These are phyloP conservation scores for Tetracentron sinense DNA, from an alignment of 164 flowering plant species.

Conservation along the genomic window DNA sequence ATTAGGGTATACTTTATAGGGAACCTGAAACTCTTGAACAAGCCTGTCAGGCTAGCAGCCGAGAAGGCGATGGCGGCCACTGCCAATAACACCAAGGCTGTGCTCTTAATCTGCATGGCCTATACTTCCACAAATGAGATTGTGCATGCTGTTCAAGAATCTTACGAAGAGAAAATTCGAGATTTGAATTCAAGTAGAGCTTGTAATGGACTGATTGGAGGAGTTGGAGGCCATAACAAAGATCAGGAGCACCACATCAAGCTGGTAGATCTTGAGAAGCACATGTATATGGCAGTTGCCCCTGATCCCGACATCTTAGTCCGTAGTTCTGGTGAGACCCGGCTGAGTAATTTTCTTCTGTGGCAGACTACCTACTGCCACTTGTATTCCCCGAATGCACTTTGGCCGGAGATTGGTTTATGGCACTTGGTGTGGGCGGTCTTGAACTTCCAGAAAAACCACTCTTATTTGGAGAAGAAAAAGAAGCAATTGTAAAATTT, in stretches of 20 bases:
- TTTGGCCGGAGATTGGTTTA: conserved; percentile 81
- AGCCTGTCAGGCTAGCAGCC: conserved; percentile 50
- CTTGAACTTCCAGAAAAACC: conserved; percentile 48
- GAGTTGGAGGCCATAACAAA: background rate
- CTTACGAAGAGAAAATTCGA: conserved; percentile 31
- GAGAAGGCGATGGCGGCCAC: conserved; percentile 61
- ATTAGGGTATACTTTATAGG: conserved; percentile 57
- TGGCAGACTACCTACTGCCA: conserved; percentile 60
- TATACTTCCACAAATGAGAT: conserved; percentile 77
- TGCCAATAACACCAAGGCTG: conserved; percentile 34
- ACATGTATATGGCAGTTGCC: conserved; percentile 53
- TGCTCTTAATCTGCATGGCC: conserved; percentile 55
- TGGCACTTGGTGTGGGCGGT: conserved; percentile 64
- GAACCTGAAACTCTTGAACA: conserved; percentile 51
- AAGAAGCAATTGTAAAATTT: conserved; percentile 24
- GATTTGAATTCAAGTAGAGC: background rate
- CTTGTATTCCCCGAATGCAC: conserved; percentile 51
- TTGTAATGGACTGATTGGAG: background rate
- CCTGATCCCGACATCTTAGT: conserved; percentile 76
- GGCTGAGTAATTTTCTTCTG: conserved; percentile 83
- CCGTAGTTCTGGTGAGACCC: conserved; percentile 68
- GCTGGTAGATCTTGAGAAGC: conserved; percentile 54
- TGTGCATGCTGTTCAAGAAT: conserved; percentile 44
- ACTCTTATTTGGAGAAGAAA: conserved; percentile 44
- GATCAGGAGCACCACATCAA: conserved; percentile 22